These are phyloP conservation scores for Xylaria polymorpha DNA, from an alignment of 2,329 filamentous ascomycete species.

Conservation along the genomic window DNA sequence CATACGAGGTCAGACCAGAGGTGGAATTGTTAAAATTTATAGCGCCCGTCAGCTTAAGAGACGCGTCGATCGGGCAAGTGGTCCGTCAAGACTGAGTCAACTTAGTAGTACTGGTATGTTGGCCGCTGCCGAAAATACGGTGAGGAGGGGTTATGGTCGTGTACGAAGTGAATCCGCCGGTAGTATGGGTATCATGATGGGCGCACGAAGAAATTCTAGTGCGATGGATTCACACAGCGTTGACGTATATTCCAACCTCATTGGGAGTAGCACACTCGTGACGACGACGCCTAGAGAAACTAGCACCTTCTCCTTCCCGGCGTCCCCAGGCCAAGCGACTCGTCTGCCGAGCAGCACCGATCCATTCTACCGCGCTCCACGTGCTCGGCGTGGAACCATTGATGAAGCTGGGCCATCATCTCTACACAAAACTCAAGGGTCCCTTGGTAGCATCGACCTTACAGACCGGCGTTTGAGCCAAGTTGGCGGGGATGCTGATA, in stretches of 20 bases:
- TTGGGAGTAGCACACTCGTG: conserved; percentile 71
- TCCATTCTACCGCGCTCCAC: conserved; percentile 89
- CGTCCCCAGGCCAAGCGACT: conserved; percentile 64
- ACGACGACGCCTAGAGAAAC: conserved; percentile 79
- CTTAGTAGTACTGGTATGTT: conserved; percentile 86
- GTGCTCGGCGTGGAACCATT: conserved; percentile 74
- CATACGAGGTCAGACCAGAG: conserved; percentile 74
- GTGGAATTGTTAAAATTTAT: conserved; percentile 89
- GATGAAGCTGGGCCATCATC: conserved; percentile 56
- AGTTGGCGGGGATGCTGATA: conserved; percentile 51
- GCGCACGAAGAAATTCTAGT: conserved; percentile 63
- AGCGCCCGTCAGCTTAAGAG: conserved; percentile 89
- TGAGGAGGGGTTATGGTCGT: conserved; percentile 71
- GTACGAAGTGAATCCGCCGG: conserved; percentile 71
- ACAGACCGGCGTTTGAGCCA: conserved; percentile 55
- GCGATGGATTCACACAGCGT: conserved; percentile 63
- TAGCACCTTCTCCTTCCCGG: conserved; percentile 77
- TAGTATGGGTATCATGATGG: conserved; percentile 64
- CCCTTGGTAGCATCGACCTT: conserved; percentile 54
- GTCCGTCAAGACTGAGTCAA: conserved; percentile 80
- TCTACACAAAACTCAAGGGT: conserved; percentile 51
- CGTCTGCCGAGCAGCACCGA: conserved; percentile 67
- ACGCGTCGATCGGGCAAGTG: conserved; percentile 71
- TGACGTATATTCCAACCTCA: conserved; percentile 60
- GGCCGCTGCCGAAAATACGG: conserved; percentile 69